phyloP scores from a whole-genome alignment of 768 basidiomycete species.

The Peribolospora baueri region DNA sequence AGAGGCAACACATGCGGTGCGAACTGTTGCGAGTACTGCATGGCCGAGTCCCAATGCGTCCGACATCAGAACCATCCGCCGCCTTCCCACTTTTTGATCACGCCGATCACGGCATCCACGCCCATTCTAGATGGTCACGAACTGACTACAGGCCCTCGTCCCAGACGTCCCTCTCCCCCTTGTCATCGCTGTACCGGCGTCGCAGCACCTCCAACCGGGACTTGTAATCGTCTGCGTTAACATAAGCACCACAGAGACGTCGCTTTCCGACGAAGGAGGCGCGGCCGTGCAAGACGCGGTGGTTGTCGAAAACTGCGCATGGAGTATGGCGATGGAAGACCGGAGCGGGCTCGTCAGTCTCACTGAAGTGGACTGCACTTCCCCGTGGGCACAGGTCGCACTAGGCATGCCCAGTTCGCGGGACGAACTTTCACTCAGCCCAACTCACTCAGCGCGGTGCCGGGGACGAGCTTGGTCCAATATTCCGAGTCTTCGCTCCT shows the following conservation, averaged over 20 bases:
- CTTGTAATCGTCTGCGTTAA: conserved; percentile 68
- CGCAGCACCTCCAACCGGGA: conserved; percentile 33
- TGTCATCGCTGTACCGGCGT: conserved; percentile 1
- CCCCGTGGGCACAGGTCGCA: too few relatives aligned
- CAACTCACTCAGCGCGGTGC: conserved; percentile 57
- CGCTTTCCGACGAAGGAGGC: conserved; percentile 67
- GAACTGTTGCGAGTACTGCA: too few relatives aligned
- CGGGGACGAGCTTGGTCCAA: conserved; percentile 71
- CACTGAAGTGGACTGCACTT: too few relatives aligned
- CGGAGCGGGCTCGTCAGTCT: too few relatives aligned
- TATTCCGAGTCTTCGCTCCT: conserved; percentile 64
- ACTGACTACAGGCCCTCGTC: neutral
- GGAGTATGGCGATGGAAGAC: neutral
- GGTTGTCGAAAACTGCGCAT: conserved; percentile 57
- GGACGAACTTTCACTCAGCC: neutral
- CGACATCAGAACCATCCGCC: too few relatives aligned
- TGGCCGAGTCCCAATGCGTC: too few relatives aligned
- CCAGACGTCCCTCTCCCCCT: neutral
- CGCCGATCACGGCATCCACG: too few relatives aligned
- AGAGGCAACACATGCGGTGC: too few relatives aligned
- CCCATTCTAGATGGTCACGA: too few relatives aligned
- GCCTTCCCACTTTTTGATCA: too few relatives aligned
- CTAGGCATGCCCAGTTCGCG: too few relatives aligned
- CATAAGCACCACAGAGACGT: conserved; percentile 87
- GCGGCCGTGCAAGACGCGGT: conserved; percentile 83